Evolutionary conservation across 192 early-diverging fungal species (phyloP).

Genomic region (Gorgonomyces haynaldii): DNA sequence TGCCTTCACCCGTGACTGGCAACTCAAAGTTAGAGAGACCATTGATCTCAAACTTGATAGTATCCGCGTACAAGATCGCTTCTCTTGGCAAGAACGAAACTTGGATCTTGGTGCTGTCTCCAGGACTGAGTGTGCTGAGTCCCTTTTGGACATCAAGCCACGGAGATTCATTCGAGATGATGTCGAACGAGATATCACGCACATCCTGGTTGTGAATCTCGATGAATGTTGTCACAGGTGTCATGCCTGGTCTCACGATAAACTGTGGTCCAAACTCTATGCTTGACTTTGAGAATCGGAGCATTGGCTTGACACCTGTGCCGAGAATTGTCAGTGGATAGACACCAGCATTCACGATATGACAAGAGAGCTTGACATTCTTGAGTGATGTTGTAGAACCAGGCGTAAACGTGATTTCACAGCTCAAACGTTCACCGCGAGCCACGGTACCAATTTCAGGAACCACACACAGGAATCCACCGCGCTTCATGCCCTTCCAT

Average conservation of each 20-base stretch:
- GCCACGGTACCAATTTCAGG: slow-evolving; percentile 42
- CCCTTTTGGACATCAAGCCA: slow-evolving; percentile 29
- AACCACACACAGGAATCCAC: slow-evolving; percentile 15
- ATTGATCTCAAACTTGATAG: slow-evolving; percentile 44
- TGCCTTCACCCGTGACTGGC: slow-evolving; percentile 30
- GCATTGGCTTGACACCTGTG: slow-evolving; percentile 28
- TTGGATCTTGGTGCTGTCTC: slow-evolving; percentile 24
- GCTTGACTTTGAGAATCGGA: slow-evolving; percentile 21
- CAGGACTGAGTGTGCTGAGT: slow-evolving; percentile 20
- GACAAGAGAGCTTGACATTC: slow-evolving; percentile 32
- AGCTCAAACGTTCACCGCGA: slow-evolving; percentile 38
- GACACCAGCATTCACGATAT: slow-evolving; percentile 36
- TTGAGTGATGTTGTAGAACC: slow-evolving; percentile 20
- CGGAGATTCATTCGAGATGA: slow-evolving; percentile 10
- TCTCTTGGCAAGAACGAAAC: slow-evolving; percentile 39
- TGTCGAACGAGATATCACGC: slow-evolving; percentile 34
- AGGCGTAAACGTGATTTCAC: slow-evolving; percentile 36
- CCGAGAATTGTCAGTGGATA: slow-evolving; percentile 39
- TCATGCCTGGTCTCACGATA: slow-evolving; percentile 29
- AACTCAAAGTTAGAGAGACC: slow-evolving; percentile 31
- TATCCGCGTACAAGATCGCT: slow-evolving; percentile 29
- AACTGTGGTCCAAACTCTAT: slow-evolving; percentile 45
- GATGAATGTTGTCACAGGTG: slow-evolving; percentile 17
- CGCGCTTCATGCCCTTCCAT: slow-evolving; percentile 30
- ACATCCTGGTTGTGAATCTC: slow-evolving; percentile 41